phyloP scores from a whole-genome alignment of 140 eudicot genomes.

The Bidens hawaiensis region DNA sequence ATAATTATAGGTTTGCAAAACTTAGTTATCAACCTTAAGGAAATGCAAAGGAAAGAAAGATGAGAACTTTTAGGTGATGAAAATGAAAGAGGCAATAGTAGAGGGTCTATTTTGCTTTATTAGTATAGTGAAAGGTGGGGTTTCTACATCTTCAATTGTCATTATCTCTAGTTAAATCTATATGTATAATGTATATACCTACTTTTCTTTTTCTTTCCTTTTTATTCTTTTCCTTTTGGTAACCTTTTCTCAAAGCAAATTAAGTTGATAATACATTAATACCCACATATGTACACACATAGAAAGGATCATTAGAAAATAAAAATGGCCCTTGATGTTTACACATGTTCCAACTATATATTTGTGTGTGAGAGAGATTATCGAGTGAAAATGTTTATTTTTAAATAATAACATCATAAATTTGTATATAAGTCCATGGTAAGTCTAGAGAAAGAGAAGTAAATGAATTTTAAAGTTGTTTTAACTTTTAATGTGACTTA shows the following conservation, averaged over 20 bases:
- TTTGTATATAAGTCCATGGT: no score
- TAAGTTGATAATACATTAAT: conserved; percentile 10
- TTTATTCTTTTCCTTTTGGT: conserved; percentile 28
- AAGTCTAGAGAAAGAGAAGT: no score
- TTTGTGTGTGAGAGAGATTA: no score
- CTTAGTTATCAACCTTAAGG: background rate
- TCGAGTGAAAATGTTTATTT: no score
- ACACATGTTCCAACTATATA: background rate
- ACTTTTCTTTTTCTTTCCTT: conserved; percentile 10
- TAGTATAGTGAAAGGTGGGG: conserved; percentile 37
- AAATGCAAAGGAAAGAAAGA: conserved; percentile 32
- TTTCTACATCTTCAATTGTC: conserved; percentile 13
- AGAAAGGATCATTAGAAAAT: background rate
- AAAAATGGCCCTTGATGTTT: background rate
- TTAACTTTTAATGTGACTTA: no score
- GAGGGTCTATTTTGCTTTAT: conserved; percentile 30
- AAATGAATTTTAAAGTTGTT: no score
- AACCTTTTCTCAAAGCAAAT: conserved; percentile 27
- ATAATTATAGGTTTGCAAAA: background rate
- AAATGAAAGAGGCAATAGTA: conserved; percentile 25
- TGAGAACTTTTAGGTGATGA: conserved; percentile 19
- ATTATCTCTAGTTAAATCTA: background rate
- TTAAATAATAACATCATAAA: no score
- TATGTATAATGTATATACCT: background rate
- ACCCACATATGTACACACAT: background rate